These are phyloP conservation scores for Neoscytalidium dimidiatum DNA, from an alignment of 2,329 filamentous ascomycete species.

Conservation along the genomic window DNA sequence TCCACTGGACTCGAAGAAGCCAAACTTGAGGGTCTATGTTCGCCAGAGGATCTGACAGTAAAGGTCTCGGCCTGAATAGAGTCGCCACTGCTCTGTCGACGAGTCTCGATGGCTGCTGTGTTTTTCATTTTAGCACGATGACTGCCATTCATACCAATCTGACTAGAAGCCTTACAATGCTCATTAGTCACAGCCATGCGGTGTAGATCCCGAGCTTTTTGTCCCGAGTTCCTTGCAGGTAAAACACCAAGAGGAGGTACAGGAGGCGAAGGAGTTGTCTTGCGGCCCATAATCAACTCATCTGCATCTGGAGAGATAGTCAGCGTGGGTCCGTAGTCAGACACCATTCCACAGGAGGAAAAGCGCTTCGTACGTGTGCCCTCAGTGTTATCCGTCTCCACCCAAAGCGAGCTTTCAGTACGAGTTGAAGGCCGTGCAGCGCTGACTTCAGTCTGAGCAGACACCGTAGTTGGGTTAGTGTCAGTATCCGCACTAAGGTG, in stretches of 20 bases:
- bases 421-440: background rate
- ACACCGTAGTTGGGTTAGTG: background rate
- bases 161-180: constrained; percentile 5
- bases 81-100: background rate
- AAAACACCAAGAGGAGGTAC: background rate
- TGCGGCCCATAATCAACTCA: constrained; percentile 13
- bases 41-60: background rate
- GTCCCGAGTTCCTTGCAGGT: background rate
- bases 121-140: background rate
- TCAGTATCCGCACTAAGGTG: constrained; percentile 7
- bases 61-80: constrained; percentile 7
- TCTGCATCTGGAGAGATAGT: constrained; percentile 8
- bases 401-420: background rate
- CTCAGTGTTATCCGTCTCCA: constrained; percentile 2
- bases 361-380: constrained; percentile 8
- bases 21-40: background rate
- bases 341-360: background rate
- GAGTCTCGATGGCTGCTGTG: background rate
- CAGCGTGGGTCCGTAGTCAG: constrained; percentile 8
- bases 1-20: background rate
- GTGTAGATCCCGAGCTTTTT: background rate
- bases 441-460: background rate
- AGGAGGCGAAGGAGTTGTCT: background rate
- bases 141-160: background rate
- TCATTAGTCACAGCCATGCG: constrained; percentile 13